A percentile compares a stretch with the other conserved stretches of the same genome.
Conservation (phyloP, 108 stramenopile genomes). For the Cyclostephanos invisitatus region DNA sequence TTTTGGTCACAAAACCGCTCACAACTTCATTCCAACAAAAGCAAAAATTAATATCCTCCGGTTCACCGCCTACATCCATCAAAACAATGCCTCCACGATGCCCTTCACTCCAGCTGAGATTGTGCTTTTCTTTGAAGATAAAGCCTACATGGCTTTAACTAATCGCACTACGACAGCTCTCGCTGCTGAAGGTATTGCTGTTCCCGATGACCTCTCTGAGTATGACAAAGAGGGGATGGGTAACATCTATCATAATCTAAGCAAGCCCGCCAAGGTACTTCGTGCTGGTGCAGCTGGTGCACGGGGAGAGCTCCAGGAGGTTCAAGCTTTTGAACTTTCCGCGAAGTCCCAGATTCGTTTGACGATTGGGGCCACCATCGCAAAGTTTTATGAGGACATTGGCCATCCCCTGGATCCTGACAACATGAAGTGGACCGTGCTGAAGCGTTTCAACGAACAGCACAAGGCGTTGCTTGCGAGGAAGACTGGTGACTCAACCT, state of each 20-base stretch:
- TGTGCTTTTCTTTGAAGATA: too few species aligned
- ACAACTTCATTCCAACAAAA: too few species aligned
- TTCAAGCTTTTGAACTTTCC: neutral
- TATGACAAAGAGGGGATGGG: neutral
- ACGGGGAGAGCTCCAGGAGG: neutral
- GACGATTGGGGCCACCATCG: neutral
- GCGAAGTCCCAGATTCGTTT: neutral
- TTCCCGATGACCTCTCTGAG: neutral
- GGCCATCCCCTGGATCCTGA: neutral
- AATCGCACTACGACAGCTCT: too few species aligned
- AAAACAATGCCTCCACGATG: too few species aligned
- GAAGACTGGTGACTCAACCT: neutral
- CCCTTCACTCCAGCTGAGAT: too few species aligned
- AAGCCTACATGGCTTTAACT: too few species aligned
- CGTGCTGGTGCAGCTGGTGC: neutral
- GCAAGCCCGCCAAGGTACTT: neutral
- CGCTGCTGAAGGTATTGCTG: neutral
- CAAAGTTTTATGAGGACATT: neutral
- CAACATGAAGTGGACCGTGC: neutral
- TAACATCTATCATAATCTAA: neutral
- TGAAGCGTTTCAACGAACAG: neutral
- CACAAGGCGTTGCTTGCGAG: neutral
- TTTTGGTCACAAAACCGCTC: too few species aligned
- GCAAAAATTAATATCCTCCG: too few species aligned
- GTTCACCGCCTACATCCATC: too few species aligned